Conservation (phyloP, 768 basidiomycete species). For the Suillus paluster region DNA sequence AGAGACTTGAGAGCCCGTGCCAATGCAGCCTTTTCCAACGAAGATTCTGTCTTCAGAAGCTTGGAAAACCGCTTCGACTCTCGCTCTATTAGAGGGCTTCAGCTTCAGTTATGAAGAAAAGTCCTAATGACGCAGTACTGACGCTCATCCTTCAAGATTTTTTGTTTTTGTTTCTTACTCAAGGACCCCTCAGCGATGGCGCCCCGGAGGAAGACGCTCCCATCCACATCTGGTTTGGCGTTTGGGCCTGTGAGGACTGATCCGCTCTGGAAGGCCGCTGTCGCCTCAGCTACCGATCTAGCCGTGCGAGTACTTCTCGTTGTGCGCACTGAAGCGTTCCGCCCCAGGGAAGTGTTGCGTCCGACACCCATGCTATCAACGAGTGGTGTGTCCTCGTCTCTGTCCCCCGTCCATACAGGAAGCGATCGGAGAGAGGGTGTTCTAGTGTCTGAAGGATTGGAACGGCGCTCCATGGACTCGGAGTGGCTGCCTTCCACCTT, state of each 20-base stretch:
- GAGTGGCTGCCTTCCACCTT: background rate
- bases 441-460: background rate
- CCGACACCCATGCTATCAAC: background rate
- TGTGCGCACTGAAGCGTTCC: conserved; percentile 28
- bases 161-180: conserved; percentile 53
- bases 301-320: conserved; percentile 21
- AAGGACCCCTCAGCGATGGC: conserved; percentile 52
- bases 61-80: conserved; percentile 67
- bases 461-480: background rate
- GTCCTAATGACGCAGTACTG: conserved; percentile 19
- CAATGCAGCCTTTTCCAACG: conserved; percentile 67
- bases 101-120: conserved; percentile 6
- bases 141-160: conserved; percentile 59
- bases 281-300: conserved; percentile 10
- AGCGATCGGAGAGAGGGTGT: conserved; percentile 30
- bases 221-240: conserved; percentile 46
- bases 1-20: conserved; percentile 66
- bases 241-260: conserved; percentile 56
- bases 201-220: conserved; percentile 45
- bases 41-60: conserved; percentile 71
- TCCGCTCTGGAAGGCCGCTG: conserved; percentile 53
- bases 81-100: conserved; percentile 44
- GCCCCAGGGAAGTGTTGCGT: conserved; percentile 11
- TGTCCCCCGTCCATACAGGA: conserved; percentile 16
- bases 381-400: conserved; percentile 7